phyloP scores from a whole-genome alignment of 176 grass and related monocot species.

The Triticum urartu region DNA sequence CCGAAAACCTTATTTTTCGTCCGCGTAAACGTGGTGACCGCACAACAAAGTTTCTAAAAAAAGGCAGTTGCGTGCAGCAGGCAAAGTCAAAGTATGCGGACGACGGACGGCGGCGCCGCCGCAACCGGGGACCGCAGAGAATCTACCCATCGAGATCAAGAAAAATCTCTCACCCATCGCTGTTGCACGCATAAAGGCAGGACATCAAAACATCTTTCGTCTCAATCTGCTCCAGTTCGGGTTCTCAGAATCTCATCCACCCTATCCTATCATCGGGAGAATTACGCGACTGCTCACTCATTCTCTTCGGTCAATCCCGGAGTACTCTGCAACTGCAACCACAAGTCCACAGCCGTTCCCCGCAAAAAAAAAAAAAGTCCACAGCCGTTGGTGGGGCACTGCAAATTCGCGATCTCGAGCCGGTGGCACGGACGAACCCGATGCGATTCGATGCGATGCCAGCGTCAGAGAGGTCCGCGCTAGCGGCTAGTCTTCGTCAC shows the following conservation, averaged over 20 bases:
- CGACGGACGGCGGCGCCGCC: background rate
- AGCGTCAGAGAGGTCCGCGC: background rate
- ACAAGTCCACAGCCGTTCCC: background rate
- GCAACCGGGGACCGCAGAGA: background rate
- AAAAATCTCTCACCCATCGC: background rate
- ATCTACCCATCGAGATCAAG: background rate
- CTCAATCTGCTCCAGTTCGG: background rate
- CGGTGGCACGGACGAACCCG: background rate
- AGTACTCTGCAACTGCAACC: background rate
- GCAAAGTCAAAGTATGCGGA: background rate
- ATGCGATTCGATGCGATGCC: background rate
- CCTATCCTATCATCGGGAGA: background rate
- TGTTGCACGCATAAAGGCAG: background rate
- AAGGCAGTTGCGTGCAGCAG: background rate
- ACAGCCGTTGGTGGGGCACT: background rate
- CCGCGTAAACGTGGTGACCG: too few relatives aligned
- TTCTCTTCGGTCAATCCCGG: background rate
- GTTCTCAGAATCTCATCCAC: background rate
- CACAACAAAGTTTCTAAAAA: too few relatives aligned
- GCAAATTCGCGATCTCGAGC: background rate
- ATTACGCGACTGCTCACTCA: background rate
- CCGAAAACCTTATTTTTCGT: too few relatives aligned
- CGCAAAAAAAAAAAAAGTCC: too few relatives aligned
- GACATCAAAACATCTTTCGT: background rate
- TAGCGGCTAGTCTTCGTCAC: background rate